Base-by-base conservation (phyloP, 192 early-diverging fungal genomes). In the Pilaira anomala region DNA sequence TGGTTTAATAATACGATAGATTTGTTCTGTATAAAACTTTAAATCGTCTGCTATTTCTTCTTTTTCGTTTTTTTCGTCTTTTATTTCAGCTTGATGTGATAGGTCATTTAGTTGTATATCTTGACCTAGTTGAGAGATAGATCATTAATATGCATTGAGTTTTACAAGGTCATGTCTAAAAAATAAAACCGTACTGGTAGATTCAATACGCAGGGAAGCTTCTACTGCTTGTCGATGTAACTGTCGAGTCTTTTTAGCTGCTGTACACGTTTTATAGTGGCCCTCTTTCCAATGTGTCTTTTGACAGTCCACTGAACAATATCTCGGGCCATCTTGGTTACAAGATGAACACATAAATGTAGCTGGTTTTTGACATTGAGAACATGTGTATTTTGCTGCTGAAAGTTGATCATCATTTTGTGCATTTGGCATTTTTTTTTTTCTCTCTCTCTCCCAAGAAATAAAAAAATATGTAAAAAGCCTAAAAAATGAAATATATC, bases 1-100 rank as follows among this genome's bases (percentile, higher is more conserved):
- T 12, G 92, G 92, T 57, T 90, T 87, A 58, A 92, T 86, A 53
- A 94, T 89, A 16, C 78, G 67, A 70, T 87, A 91, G n/a, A 93
- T 79, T 69, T 93, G 88, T 28, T 81, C 68, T 66, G 91, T 85
- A 69, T 92, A 93, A 69, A 85, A 93, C 65, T 81, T 85, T 44
- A 93, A 69, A 44, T 91, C 87, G 22, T 86, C 83, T 6, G 80
- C 76, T 42, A 66, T 64, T 29, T 87, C 85, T 26, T 80, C 80
- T 48, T 87, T 80, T 12, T 69, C 66, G 14, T 57, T 55, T 2
- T 67, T 48, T 14, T 66, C 65, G 68, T 68, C 64, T 71, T 60
- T 68, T 72, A 25, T 68, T n/a, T n/a, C n/a, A n/a, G n/a, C 48
- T 68, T 58, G 44, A 59, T 77, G 26, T 18, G 49, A 42, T 21